Percentiles rank a stretch among this genome's conserved stretches.
phyloP scores from a whole-genome alignment of 1,139 yeast genomes.

The Debaryomyces coudertii region DNA sequence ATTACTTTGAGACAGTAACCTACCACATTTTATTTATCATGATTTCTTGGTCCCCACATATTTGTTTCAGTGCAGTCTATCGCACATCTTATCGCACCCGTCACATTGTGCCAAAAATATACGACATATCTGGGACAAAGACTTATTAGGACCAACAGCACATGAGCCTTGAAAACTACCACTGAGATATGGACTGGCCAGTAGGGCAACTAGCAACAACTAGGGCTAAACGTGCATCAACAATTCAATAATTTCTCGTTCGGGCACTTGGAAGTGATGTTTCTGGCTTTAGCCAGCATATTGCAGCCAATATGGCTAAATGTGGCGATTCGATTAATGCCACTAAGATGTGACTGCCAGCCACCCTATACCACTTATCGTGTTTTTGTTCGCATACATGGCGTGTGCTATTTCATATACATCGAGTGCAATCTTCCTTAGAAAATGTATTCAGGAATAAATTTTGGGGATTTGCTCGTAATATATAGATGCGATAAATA shows the following conservation, averaged over 20 bases:
- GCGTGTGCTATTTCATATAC: not conserved
- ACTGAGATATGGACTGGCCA: not conserved
- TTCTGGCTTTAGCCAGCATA: not conserved
- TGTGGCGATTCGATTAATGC: not conserved
- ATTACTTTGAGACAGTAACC: not conserved
- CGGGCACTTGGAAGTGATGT: not conserved
- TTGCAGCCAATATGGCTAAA: not conserved
- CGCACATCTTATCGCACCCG: slow-evolving; percentile 1
- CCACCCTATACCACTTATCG: not conserved
- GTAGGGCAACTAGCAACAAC: not conserved
- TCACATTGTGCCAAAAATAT: not conserved
- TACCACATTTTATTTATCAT: slow-evolving; percentile 7
- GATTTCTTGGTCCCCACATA: slow-evolving; percentile 5
- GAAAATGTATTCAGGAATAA: not conserved
- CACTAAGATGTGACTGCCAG: not conserved
- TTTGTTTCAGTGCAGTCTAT: slow-evolving; percentile 1
- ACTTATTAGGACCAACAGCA: not conserved
- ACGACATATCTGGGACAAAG: not conserved
- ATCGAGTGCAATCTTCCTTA: not conserved
- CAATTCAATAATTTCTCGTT: not conserved
- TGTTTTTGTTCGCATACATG: not conserved
- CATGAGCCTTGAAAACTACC: not conserved
- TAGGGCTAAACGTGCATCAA: not conserved
- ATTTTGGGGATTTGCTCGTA: not conserved
- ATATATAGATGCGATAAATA: not conserved